These are phyloP conservation scores for Elasticomyces elasticus DNA, from an alignment of 495 filamentous ascomycete species.

Conservation along the genomic window DNA sequence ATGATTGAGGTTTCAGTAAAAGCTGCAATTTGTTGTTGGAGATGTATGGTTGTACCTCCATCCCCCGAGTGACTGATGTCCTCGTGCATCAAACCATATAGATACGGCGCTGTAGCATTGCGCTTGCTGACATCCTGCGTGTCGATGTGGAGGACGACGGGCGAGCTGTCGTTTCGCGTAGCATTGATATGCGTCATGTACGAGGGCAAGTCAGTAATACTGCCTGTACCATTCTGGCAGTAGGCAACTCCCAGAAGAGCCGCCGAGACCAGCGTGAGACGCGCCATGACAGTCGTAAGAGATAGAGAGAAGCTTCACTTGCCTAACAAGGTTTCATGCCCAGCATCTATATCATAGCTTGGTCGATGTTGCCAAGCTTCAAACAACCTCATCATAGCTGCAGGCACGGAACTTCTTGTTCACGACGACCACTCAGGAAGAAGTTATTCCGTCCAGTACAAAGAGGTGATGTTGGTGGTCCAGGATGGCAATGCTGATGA, in stretches of 20 bases:
- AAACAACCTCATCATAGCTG: background rate
- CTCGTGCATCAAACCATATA: constrained; percentile 29
- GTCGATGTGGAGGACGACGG: background rate
- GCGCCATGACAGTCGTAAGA: background rate
- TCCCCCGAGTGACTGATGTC: constrained; percentile 67
- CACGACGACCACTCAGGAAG: background rate
- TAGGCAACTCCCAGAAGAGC: background rate
- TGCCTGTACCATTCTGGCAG: background rate
- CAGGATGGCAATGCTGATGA: background rate
- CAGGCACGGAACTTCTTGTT: background rate
- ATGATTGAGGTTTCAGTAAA: background rate
- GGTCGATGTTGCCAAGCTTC: background rate
- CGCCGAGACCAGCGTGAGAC: background rate
- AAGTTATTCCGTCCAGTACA: background rate
- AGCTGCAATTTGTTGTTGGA: background rate
- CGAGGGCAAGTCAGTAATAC: background rate
- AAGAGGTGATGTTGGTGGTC: background rate
- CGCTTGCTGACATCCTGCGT: background rate
- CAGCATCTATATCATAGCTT: background rate
- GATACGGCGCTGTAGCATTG: background rate
- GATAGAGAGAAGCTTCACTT: background rate
- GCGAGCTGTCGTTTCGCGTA: background rate
- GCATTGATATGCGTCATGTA: background rate
- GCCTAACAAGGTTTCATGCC: background rate
- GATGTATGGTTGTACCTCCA: constrained; percentile 39